phyloP scores from a whole-genome alignment of 169 alveolate species.

The Plasmodium berghei region DNA sequence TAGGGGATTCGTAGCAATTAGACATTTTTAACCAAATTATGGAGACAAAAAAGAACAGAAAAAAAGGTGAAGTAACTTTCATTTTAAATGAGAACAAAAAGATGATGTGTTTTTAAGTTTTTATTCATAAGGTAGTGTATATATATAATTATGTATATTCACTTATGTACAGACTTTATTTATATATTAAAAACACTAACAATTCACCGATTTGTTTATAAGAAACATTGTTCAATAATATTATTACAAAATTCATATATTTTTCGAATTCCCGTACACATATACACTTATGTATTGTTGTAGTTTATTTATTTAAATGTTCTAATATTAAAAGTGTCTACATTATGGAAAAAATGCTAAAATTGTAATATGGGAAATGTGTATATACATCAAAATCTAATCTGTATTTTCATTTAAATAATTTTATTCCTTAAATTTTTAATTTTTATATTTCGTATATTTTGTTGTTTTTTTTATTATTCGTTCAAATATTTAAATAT shows the following conservation, averaged over 20 bases:
- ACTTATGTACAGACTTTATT: no score
- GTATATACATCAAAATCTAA: neutral
- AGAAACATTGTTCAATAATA: no score
- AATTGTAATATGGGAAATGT: neutral
- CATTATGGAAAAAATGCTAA: neutral
- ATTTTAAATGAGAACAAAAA: constrained; percentile 8
- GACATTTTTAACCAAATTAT: constrained; percentile 4
- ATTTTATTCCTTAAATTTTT: neutral
- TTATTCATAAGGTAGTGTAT: neutral
- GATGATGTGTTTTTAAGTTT: neutral
- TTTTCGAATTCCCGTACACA: no score
- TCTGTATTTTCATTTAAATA: neutral
- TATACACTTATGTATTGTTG: no score
- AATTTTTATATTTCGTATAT: no score
- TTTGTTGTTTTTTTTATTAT: neutral
- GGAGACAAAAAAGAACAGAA: constrained; percentile 22
- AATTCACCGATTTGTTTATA: no score
- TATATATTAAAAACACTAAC: no score
- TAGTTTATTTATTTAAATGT: no score
- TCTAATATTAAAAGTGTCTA: no score
- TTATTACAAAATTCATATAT: no score
- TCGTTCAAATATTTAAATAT: neutral
- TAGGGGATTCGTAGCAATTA: constrained; percentile 28
- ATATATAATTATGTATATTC: neutral
- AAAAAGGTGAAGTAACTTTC: constrained; percentile 26